Percentiles rank a stretch among this genome's conserved stretches.
These are phyloP conservation scores for Jaapia argillacea DNA, from an alignment of 768 basidiomycete genomes.

Conservation along the genomic window DNA sequence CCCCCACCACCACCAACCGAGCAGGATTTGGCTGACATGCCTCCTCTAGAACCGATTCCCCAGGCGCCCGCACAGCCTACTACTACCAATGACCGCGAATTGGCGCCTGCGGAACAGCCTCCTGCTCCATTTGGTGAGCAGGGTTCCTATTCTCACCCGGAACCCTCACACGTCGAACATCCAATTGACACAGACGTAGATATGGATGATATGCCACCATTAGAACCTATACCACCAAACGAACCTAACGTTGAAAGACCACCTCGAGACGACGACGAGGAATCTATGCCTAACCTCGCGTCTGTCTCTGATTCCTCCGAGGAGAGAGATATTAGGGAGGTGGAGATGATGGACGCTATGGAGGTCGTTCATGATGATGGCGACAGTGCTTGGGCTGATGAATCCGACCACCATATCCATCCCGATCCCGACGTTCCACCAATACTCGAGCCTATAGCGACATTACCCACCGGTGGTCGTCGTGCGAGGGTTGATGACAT, in stretches of 20 bases:
- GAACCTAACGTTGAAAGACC: neutral
- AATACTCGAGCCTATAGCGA: neutral
- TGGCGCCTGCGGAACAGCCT: too few species aligned
- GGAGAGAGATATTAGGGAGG: neutral
- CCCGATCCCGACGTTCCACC: neutral
- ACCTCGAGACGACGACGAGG: neutral
- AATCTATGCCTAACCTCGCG: neutral
- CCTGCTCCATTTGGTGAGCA: too few species aligned
- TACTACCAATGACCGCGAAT: too few species aligned
- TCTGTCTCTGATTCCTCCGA: neutral
- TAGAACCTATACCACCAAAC: neutral
- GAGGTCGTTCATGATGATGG: neutral
- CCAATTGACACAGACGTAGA: neutral
- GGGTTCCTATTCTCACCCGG: too few species aligned
- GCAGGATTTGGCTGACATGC: too few species aligned
- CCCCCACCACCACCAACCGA: too few species aligned
- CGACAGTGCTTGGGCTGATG: neutral
- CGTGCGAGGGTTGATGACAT: constrained; percentile 56
- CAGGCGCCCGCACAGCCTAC: too few species aligned
- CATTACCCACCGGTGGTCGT: constrained; percentile 11
- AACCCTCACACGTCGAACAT: too few species aligned
- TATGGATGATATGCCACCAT: neutral
- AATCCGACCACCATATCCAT: too few species aligned
- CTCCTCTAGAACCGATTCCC: too few species aligned
- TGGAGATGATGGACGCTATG: neutral